Percentiles rank a stretch among this genome's conserved stretches.
Evolutionary conservation across 345 rosid species (phyloP).

Genomic region (Arabis alpina): DNA sequence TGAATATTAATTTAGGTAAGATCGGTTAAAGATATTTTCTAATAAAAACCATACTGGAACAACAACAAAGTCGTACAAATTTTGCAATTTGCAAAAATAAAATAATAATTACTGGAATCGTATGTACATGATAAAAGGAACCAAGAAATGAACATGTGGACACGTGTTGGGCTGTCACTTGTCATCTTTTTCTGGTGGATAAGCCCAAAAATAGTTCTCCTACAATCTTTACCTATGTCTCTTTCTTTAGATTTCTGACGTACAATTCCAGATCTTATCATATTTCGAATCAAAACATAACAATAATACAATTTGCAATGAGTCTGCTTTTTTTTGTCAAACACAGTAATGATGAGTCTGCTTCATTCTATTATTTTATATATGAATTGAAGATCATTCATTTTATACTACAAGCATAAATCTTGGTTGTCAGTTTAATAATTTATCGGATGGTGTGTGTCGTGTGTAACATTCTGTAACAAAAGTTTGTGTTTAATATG

Average conservation of each 20-base stretch:
- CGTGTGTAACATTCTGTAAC: no score
- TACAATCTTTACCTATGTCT: slow-evolving; percentile 17
- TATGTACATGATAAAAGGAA: slow-evolving; percentile 35
- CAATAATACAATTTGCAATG: slow-evolving; percentile 7
- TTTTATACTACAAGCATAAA: no score
- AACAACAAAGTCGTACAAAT: slow-evolving; percentile 22
- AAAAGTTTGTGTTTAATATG: no score
- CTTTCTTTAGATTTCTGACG: slow-evolving; percentile 27
- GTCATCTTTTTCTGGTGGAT: slow-evolving; percentile 34
- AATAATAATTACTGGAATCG: slow-evolving; percentile 26
- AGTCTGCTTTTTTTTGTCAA: no score
- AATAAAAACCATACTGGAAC: not conserved
- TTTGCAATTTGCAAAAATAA: not conserved
- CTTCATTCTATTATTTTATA: not conserved
- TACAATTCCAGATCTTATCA: slow-evolving; percentile 21
- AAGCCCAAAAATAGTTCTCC: slow-evolving; percentile 17
- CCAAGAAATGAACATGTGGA: slow-evolving; percentile 32
- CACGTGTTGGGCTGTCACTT: slow-evolving; percentile 41
- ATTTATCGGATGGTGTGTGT: no score
- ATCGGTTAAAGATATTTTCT: slow-evolving; percentile 4
- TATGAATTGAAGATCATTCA: no score
- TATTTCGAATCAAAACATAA: not conserved
- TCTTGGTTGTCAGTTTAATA: no score
- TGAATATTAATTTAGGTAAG: slow-evolving; percentile 22
- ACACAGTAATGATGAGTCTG: not conserved